A percentile compares a stretch with the other conserved stretches of the same genome.
These are phyloP conservation scores for Citeromyces hawaiiensis DNA, from an alignment of 1,139 yeast genomes.

Conservation along the genomic window DNA sequence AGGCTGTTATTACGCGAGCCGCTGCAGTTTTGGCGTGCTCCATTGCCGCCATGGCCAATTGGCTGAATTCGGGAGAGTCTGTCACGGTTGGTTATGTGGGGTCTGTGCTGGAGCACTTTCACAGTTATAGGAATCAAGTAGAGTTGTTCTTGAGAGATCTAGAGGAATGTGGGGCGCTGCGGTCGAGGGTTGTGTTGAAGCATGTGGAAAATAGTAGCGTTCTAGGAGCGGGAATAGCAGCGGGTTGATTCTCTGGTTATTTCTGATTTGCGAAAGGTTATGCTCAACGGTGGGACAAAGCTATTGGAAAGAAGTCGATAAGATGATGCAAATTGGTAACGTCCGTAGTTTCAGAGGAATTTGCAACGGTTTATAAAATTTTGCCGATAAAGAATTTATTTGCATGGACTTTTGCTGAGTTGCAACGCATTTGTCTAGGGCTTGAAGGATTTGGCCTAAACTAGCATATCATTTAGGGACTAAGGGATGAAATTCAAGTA, in stretches of 20 bases:
- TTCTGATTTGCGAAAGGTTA: too few relatives aligned
- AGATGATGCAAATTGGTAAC: too few relatives aligned
- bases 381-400: too few relatives aligned
- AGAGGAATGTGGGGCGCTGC: not conserved
- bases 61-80: constrained; percentile 3
- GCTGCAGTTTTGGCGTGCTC: constrained; percentile 12
- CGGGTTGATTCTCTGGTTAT: not conserved
- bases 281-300: too few relatives aligned
- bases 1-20: constrained; percentile 13
- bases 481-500: too few relatives aligned
- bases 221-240: not conserved
- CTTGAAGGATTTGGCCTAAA: too few relatives aligned
- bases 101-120: constrained; percentile 13
- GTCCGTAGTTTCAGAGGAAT: too few relatives aligned
- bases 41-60: constrained; percentile 5
- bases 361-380: too few relatives aligned
- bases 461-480: too few relatives aligned
- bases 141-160: constrained; percentile 3
- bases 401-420: too few relatives aligned
- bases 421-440: too few relatives aligned
- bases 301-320: too few relatives aligned
- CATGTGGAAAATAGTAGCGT: not conserved
- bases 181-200: not conserved
- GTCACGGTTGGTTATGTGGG: constrained; percentile 13
- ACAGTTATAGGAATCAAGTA: constrained; percentile 9